These are phyloP conservation scores for Yamadazyma diospyri DNA, from an alignment of 1,139 yeast genomes.

Conservation along the genomic window DNA sequence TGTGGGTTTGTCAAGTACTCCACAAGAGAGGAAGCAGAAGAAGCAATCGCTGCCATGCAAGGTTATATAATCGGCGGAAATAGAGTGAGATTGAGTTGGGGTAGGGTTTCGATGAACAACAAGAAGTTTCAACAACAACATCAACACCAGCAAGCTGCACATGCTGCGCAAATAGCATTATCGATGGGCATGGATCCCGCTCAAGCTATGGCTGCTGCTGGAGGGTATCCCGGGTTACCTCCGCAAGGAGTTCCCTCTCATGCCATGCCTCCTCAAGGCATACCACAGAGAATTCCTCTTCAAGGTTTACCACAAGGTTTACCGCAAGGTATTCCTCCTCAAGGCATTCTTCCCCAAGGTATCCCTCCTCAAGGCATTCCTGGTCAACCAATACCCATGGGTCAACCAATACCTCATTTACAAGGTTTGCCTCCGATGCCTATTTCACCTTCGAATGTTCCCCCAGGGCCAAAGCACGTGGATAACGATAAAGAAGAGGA, in stretches of 20 bases:
- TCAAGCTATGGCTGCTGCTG: slow-evolving; percentile 18
- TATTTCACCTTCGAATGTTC: slow-evolving; percentile 2
- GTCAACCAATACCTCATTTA: slow-evolving; percentile 9
- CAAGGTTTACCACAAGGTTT: slow-evolving; percentile 12
- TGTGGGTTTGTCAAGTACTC: slow-evolving; percentile 90
- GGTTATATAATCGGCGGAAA: slow-evolving; percentile 88
- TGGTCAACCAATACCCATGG: slow-evolving; percentile 12
- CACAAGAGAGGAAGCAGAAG: slow-evolving; percentile 79
- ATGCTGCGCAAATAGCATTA: slow-evolving; percentile 34
- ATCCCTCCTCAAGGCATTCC: slow-evolving; percentile 9
- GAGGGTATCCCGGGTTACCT: slow-evolving; percentile 15
- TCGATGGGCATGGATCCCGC: slow-evolving; percentile 37
- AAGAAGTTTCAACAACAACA: slow-evolving; percentile 34
- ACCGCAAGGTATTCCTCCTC: slow-evolving; percentile 6
- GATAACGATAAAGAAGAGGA: slow-evolving; percentile 1
- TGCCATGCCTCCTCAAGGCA: slow-evolving; percentile 10
- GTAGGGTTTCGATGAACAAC: slow-evolving; percentile 48
- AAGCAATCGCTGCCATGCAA: slow-evolving; percentile 88
- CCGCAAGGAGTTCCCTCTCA: slow-evolving; percentile 12
- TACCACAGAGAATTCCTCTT: slow-evolving; percentile 9
- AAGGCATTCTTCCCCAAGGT: not conserved
- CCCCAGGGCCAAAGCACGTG: slow-evolving; percentile 4
- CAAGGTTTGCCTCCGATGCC: slow-evolving; percentile 6
- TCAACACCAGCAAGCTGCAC: slow-evolving; percentile 31
- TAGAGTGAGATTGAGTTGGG: slow-evolving; percentile 87